These are phyloP conservation scores for Pleurotus citrinopileatus DNA, from an alignment of 768 basidiomycete genomes.

Conservation along the genomic window DNA sequence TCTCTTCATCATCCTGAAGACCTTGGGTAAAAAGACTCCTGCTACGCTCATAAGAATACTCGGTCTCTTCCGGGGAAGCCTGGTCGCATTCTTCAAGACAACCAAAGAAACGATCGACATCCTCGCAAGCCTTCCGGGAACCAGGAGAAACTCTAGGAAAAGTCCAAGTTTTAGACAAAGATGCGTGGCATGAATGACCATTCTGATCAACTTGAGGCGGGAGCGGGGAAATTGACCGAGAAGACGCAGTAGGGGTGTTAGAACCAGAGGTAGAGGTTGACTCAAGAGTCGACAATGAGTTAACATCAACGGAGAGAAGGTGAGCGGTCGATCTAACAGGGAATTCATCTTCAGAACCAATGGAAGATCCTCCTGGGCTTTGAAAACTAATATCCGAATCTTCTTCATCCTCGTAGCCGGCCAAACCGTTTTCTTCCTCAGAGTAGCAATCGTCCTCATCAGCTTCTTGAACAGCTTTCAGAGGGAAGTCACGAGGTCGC, in stretches of 20 bases:
- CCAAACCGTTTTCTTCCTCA: slow-evolving; percentile 56
- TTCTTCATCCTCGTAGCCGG: slow-evolving; percentile 69
- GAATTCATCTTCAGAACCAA: slow-evolving; percentile 51
- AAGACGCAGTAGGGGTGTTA: not conserved
- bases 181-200: slow-evolving; percentile 30
- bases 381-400: slow-evolving; percentile 50
- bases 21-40: slow-evolving; percentile 57
- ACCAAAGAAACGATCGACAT: slow-evolving; percentile 77
- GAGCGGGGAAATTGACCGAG: slow-evolving; percentile 17
- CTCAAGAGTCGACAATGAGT: slow-evolving; percentile 11
- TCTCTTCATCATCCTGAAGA: slow-evolving; percentile 48
- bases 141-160: slow-evolving; percentile 43
- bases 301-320: slow-evolving; percentile 20
- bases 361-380: slow-evolving; percentile 45
- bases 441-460: slow-evolving; percentile 36
- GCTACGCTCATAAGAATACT: slow-evolving; percentile 50
- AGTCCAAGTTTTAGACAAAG: slow-evolving; percentile 69
- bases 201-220: slow-evolving; percentile 15
- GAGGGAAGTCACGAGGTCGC: slow-evolving; percentile 33
- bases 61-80: slow-evolving; percentile 39
- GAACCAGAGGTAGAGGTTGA: not conserved
- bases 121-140: slow-evolving; percentile 28
- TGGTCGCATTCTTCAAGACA: slow-evolving; percentile 50
- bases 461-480: slow-evolving; percentile 61
- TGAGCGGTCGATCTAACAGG: slow-evolving; percentile 27